Conservation (phyloP, 768 basidiomycete species). For the Collybiopsis luxurians region DNA sequence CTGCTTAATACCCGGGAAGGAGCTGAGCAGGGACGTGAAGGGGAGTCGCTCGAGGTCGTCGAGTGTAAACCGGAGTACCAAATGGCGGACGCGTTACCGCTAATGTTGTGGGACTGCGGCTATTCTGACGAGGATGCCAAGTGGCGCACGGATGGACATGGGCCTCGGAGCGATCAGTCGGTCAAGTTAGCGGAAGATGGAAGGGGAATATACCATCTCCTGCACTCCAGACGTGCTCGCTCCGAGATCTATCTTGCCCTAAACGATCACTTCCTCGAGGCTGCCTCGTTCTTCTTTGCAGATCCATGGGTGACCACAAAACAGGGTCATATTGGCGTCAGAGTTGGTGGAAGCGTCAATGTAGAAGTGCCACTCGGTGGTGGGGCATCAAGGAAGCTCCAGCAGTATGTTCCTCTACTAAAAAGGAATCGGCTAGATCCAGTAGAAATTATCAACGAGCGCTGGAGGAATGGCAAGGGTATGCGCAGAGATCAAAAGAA, state of each 20-base stretch:
- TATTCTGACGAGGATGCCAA: slow-evolving; percentile 63
- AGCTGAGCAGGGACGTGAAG: slow-evolving; percentile 31
- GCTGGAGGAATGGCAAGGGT: slow-evolving; percentile 73
- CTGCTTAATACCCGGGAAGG: slow-evolving; percentile 68
- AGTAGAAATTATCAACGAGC: slow-evolving; percentile 72
- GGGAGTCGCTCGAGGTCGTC: slow-evolving; percentile 45
- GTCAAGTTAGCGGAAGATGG: slow-evolving; percentile 15
- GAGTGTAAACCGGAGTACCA: slow-evolving; percentile 83
- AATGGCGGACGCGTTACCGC: slow-evolving; percentile 90
- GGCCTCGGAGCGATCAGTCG: slow-evolving; percentile 21
- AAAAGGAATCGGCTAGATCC: slow-evolving; percentile 64
- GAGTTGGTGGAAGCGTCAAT: slow-evolving; percentile 17
- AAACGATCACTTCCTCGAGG: slow-evolving; percentile 61
- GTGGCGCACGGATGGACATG: slow-evolving; percentile 66
- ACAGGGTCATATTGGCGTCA: slow-evolving; percentile 15
- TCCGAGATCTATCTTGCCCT: slow-evolving; percentile 66
- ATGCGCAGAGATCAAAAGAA: slow-evolving; percentile 39
- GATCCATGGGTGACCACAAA: slow-evolving; percentile 28
- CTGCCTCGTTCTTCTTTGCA: slow-evolving; percentile 45
- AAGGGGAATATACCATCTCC: slow-evolving; percentile 41
- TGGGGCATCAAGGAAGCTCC: slow-evolving; percentile 57
- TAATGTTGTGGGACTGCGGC: slow-evolving; percentile 89
- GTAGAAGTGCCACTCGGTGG: slow-evolving; percentile 67
- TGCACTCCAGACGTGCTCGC: slow-evolving; percentile 53
- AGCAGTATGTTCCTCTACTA: slow-evolving; percentile 68